Evolutionary conservation across 2,329 filamentous ascomycete genomes (phyloP).

Genomic region (Byssoonygena ceratinophila): DNA sequence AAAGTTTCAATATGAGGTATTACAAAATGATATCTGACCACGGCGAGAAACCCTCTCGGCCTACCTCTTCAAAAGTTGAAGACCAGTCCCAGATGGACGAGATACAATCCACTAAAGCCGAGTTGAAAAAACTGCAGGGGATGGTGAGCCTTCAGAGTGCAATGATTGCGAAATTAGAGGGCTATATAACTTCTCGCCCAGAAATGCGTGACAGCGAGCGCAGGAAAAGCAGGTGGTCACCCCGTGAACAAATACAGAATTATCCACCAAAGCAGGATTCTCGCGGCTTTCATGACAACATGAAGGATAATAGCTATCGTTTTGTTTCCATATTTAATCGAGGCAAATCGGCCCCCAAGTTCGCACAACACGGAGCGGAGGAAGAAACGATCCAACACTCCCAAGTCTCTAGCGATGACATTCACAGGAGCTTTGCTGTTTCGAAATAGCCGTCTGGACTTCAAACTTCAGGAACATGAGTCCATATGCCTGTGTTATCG

Average conservation of each 20-base stretch:
- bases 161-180: conserved; percentile 6
- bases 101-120: conserved; percentile 5
- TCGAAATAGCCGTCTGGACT: not conserved
- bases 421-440: not conserved
- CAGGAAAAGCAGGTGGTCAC: not conserved
- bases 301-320: not conserved
- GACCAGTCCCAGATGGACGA: not conserved
- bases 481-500: no score
- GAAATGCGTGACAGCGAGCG: not conserved
- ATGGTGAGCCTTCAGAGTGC: conserved; percentile 6
- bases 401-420: not conserved
- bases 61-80: not conserved
- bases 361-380: not conserved
- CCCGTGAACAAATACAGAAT: not conserved
- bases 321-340: not conserved
- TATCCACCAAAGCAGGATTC: not conserved
- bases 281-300: not conserved
- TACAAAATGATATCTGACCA: conserved; percentile 9
- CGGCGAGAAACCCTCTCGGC: not conserved
- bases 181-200: not conserved
- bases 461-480: no score
- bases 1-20: conserved; percentile 11
- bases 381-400: not conserved
- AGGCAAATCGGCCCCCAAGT: not conserved
- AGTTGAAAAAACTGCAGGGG: conserved; percentile 4